Base-by-base conservation (phyloP, 352 stramenopile species). In the Plasmopara viticola region DNA sequence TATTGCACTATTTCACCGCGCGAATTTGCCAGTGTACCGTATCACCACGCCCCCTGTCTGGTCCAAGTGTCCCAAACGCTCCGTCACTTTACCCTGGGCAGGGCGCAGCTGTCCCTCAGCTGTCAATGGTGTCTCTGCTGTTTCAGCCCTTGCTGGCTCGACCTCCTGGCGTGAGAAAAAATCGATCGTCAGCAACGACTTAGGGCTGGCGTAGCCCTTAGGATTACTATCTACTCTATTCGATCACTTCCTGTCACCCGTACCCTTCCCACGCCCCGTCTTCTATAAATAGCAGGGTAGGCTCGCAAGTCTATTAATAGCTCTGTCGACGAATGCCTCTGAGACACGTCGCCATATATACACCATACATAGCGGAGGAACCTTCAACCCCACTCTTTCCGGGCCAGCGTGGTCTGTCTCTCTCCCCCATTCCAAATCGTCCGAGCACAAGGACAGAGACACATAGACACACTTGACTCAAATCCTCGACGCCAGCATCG, bases 391-490 rank as follows among this genome's bases (percentile, higher is more conserved):
- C 51, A 45, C 18, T 53, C 40, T 41, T 39, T 51, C 51, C 47
- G 39, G 54, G 44, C 35, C 38, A 30, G 20, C 20, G 43, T 30
- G 40, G 5, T 48, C 43, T 28, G 54, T 53, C 49, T 30, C 60
- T 53, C 44, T 18, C 37, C 53, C 53, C 53, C 48, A 60, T 30
- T 44, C 54, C 60, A 60, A 63, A 67, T 63, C 60, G n/a, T 13
- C 28, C 37, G 33, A n/a, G 51, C 58, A 65, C 49, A 41, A n/a
- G 37, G 37, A 13, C 37, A 5, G 13, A 41, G 37, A 9, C 9
- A 34, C 37, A 39, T 17, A 30, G 48, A 58, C 43, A 15, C 45
- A 64, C 56, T 64, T 59, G 57, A 56, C 44, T 29, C 44, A 51
- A 56, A 64, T 40, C 46, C 42, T 17, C n/a, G 40, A 44, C 42